A percentile compares a stretch with the other conserved stretches of the same genome.
phyloP scores from a whole-genome alignment of 2,329 filamentous ascomycete species.

The Zasmidium citrigriseum region DNA sequence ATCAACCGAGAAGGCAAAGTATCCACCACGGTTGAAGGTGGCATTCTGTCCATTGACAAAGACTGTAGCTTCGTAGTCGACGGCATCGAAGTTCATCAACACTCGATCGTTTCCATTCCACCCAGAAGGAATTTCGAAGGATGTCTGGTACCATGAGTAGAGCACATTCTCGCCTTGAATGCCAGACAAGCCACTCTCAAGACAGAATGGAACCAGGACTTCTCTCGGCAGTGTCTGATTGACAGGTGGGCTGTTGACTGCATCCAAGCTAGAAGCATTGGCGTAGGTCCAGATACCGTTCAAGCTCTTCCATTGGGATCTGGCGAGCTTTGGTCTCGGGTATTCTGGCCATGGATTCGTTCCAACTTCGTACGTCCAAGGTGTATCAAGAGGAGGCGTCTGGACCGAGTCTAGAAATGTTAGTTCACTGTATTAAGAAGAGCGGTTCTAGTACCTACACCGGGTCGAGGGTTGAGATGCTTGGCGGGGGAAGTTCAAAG shows the following conservation, averaged over 20 bases:
- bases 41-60: conserved; percentile 58
- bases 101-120: conserved; percentile 52
- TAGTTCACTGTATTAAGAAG: no score
- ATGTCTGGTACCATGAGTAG: conserved; percentile 45
- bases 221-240: conserved; percentile 44
- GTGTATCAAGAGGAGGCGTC: conserved; percentile 45
- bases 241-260: conserved; percentile 47
- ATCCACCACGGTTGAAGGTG: conserved; percentile 59
- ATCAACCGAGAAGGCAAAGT: conserved; percentile 59
- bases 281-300: conserved; percentile 61
- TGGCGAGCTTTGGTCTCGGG: conserved; percentile 57
- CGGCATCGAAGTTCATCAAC: conserved; percentile 60
- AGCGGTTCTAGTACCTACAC: no score
- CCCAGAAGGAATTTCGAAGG: conserved; percentile 50
- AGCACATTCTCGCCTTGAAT: conserved; percentile 28
- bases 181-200: conserved; percentile 57
- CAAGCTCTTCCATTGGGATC: conserved; percentile 55
- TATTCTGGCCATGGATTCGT: conserved; percentile 57
- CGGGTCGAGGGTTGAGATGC: background rate
- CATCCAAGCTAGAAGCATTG: conserved; percentile 43
- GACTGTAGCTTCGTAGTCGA: conserved; percentile 63
- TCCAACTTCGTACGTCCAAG: conserved; percentile 54
- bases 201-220: conserved; percentile 55
- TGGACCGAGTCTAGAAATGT: conserved; percentile 45
- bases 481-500: conserved; percentile 5